Base-by-base conservation (phyloP, 1,284 basidiomycete species). In the Boletus smithii region DNA sequence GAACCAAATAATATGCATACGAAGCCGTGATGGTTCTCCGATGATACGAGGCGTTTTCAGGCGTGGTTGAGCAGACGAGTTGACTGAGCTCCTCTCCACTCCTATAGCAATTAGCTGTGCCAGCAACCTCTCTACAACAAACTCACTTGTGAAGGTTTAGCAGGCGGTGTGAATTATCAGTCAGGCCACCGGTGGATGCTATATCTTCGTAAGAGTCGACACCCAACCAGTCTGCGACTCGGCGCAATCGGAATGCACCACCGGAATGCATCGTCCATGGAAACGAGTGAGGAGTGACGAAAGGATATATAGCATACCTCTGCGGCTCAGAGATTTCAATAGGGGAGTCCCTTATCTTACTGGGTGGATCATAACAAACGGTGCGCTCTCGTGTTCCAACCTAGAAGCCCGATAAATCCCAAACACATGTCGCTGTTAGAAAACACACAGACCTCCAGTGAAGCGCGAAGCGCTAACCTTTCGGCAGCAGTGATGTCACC, bases 281-380 rank as follows among this genome's bases (percentile, higher is more conserved):
- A 24, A 77, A 58, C 10, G 73, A 56, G 13, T 71, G 73, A 18
- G 76, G 69, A 3, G 77, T 68, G 8, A 78, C 55, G 58, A 85
- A 85, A 1, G 85, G 86, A 62, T 81, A 88, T 29, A 85, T 51
- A 7, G 81, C 74, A 60, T 85, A 85, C 23, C 60, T 60, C 29
- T 59, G 54, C 9, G 69, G 63, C 24, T 61, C 51, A 18, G 61
- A 51, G 37, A 65, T 38, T 46, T 69, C 55, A 32, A 69, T 54
- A 33, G 65, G 54, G 31, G 54, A 54, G 16, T 49, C 41, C 32
- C 40, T 56, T 20, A 60, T 56, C 16, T 62, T 53, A 10, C 57
- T 57, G 11, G 69, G 58, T 16, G 74, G 71, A 11, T 75, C 58
- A 55, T 74, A 70, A 24, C 69, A 66, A 27, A 74, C 54, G 8